Evolutionary conservation across 148 eudicot genomes (phyloP), one percentile per base, ranked within the genome.

Genomic region (Bassia scoparia): DNA sequence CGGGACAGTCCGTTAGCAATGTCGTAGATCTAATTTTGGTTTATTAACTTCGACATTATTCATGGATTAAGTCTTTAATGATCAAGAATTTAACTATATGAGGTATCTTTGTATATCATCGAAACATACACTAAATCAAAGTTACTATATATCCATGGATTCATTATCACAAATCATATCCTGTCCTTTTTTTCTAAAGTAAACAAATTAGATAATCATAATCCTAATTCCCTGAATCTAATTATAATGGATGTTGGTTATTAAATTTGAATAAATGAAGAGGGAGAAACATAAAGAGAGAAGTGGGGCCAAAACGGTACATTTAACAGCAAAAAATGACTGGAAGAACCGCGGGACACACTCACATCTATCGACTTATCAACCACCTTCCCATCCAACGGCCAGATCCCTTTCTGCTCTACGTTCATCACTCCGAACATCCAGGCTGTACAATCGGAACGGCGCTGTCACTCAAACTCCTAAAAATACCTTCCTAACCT

Each of bases 371-470:
- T 59, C 29, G 34, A 43, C 48, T 52, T 48, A 44, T 33, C 30
- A 48, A 41, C 73, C 30, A 58, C 56, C 64, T 30, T 52, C 56
- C 59, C 48, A 38, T 24, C 17, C 23, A 24, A 3, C n/a, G n/a
- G n/a, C n/a, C n/a, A 35, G 53, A 9, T 11, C 54, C 31, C 21
- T 18, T 20, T 24, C 27, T 30, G 58, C 74, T 44, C n/a, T 68
- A 86, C 82, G 80, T 86, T 69, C 81, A 64, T 12, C 9, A 68
- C 61, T 59, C 85, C 85, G 75, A 49, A 27, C 63, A 76, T 82
- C 81, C 71, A 78, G 72, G 68, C 67, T 74, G 76, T 70, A 59
- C 76, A 73, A 83, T 80, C 87, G 70, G 73, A 87, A n/a, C 87
- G 86, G 81, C 75, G 29, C 53, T 44, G 56, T 9, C 23, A 17